A percentile compares a stretch with the other conserved stretches of the same genome.
phyloP scores from a whole-genome alignment of 2,329 filamentous ascomycete species.

The Aureobasidium vineae region DNA sequence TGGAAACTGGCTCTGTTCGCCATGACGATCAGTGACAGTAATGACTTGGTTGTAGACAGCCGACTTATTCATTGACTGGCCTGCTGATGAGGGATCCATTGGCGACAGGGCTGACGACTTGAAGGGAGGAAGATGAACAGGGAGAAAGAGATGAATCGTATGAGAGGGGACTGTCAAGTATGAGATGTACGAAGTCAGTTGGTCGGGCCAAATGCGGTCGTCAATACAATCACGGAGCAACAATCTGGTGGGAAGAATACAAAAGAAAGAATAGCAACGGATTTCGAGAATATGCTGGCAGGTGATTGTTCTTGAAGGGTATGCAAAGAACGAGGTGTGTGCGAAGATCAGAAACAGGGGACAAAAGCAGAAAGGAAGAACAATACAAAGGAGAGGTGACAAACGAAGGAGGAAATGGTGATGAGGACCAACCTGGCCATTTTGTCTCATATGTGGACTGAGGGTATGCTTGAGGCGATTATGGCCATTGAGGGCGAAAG shows the following conservation, averaged over 20 bases:
- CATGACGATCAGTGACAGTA: conserved; percentile 44
- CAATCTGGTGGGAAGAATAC: background rate
- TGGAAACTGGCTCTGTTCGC: conserved; percentile 47
- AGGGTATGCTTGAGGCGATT: background rate
- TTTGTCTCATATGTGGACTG: background rate
- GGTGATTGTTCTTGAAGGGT: conserved; percentile 18
- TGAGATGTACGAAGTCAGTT: background rate
- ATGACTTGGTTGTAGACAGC: conserved; percentile 43
- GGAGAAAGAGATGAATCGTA: background rate
- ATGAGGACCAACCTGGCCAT: background rate
- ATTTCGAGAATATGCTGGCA: background rate
- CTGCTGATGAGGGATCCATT: background rate
- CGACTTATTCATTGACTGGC: background rate
- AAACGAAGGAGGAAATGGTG: background rate
- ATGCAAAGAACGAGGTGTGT: background rate
- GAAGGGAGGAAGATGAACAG: background rate
- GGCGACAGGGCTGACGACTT: background rate
- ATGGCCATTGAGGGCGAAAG: background rate
- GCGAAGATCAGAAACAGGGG: background rate
- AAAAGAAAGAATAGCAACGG: background rate
- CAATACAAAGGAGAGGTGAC: conserved; percentile 23
- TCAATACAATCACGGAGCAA: background rate
- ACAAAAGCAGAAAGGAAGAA: background rate
- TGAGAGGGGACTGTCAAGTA: background rate
- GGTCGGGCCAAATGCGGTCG: background rate